phyloP scores from a whole-genome alignment of 805 yeast species.

The Kuraishia piskuri region DNA sequence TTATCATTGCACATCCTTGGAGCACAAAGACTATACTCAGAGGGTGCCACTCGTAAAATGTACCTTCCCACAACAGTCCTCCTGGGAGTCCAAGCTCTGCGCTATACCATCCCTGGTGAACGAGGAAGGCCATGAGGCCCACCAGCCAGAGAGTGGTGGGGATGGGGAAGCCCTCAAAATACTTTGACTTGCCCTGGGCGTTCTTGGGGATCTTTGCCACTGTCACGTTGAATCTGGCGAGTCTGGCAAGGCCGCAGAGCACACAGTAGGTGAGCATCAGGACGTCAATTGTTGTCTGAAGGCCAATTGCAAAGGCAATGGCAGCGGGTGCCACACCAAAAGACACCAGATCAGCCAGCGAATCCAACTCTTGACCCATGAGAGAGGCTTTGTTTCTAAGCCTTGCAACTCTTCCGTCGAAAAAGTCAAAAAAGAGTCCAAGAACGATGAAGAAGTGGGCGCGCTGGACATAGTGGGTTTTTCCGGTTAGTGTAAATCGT shows the following conservation, averaged over 20 bases:
- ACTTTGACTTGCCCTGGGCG: constrained; percentile 74
- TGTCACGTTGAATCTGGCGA: constrained; percentile 93
- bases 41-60: constrained; percentile 69
- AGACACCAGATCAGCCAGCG: constrained; percentile 89
- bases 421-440: constrained; percentile 91
- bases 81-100: constrained; percentile 45
- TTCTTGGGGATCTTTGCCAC: constrained; percentile 92
- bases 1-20: constrained; percentile 87
- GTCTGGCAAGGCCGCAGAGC: constrained; percentile 84
- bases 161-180: constrained; percentile 94
- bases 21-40: constrained; percentile 51
- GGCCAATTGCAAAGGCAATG: constrained; percentile 86
- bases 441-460: constrained; percentile 84
- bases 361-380: constrained; percentile 97
- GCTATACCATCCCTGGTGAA: constrained; percentile 33
- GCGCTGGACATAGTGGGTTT: constrained; percentile 66
- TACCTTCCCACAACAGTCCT: constrained; percentile 48
- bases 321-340: constrained; percentile 96
- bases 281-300: constrained; percentile 76
- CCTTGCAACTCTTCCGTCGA: constrained; percentile 96
- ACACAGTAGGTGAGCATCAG: constrained; percentile 75
- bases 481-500: constrained; percentile 65
- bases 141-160: constrained; percentile 82
- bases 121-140: constrained; percentile 59
- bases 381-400: constrained; percentile 84